Base-by-base conservation (phyloP, 2,329 filamentous ascomycete genomes). In the Microdochium paspali region DNA sequence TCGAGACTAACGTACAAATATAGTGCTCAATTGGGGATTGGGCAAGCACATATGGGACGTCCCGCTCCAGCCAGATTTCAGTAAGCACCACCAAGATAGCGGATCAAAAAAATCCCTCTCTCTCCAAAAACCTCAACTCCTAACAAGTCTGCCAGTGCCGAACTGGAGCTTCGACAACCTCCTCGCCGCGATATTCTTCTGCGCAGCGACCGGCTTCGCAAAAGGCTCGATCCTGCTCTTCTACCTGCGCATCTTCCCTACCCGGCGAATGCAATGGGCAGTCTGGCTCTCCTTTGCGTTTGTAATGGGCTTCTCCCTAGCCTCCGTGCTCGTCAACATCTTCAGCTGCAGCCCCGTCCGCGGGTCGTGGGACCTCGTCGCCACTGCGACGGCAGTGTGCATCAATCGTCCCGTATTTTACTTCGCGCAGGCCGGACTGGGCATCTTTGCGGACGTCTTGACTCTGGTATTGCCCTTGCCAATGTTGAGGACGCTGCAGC, bases 401-500 rank as follows among this genome's bases (percentile, higher is more conserved):
- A 59, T 59, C 48, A 50, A 57, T 44, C 50, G 55, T 6, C 55
- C 57, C n/a, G 51, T 53, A 13, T 54, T 58, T 46, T 59, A 57
- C 48, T 59, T 59, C 40, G 55, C 52, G 23, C 57, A 60, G 46
- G 58, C 58, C 21, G 51, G 50, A 10, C 44, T 60, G 24, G 55
- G 56, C 18, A 60, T 60, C 24, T 51, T 53, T 25, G 53, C 56
- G 12, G 58, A 60, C 43, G 54, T 58, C 45, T 50, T 49, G 12
- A 56, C 56, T 9, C 53, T 58, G 4, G 46, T 59, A 2, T 52
- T 73, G 23, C 71, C 71, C 0, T 57, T 68, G 10, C 60, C 72
- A 21, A 62, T 73, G 25, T 66, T 72, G 6, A 62, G 66, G 58
- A 65, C 68, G n/a, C 57, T 74, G 4, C 61, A 66, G 24, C 63